A percentile compares a stretch with the other conserved stretches of the same genome.
Evolutionary conservation across 306 rosid species (phyloP).

Genomic region (Cicer arietinum): DNA sequence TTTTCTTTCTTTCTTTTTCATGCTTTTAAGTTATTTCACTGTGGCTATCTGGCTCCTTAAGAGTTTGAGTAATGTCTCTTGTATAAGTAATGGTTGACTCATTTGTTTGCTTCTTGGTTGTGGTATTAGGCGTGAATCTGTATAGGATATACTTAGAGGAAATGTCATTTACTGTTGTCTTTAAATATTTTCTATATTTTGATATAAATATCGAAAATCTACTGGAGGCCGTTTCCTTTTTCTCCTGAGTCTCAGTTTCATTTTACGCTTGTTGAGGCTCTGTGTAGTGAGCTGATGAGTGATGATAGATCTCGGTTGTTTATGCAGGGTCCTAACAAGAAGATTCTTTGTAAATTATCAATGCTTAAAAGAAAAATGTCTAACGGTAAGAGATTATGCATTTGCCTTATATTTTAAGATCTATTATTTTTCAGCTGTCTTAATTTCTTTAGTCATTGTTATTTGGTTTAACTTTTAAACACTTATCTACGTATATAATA

Average conservation of each 20-base stretch:
- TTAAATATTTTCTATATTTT: slow-evolving; percentile 19
- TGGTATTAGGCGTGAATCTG: slow-evolving; percentile 8
- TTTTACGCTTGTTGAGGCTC: slow-evolving; percentile 28
- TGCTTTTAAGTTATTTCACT: slow-evolving; percentile 21
- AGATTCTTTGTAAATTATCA: slow-evolving; percentile 85
- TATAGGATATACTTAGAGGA: slow-evolving; percentile 6
- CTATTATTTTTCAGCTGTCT: slow-evolving; percentile 32
- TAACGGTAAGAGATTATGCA: slow-evolving; percentile 63
- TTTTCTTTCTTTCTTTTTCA: background rate
- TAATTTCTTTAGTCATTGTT: slow-evolving; percentile 28
- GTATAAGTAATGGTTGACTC: slow-evolving; percentile 11
- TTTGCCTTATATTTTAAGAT: slow-evolving; percentile 21
- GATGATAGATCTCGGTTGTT: slow-evolving; percentile 32
- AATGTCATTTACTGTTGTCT: slow-evolving; percentile 1
- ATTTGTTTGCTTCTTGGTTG: slow-evolving; percentile 23
- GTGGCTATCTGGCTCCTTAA: slow-evolving; percentile 28
- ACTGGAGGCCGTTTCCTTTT: slow-evolving; percentile 15
- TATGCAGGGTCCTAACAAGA: slow-evolving; percentile 79
- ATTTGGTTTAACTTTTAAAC: slow-evolving; percentile 25
- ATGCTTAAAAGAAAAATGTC: slow-evolving; percentile 96
- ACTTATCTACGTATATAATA: background rate
- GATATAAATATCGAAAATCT: slow-evolving; percentile 6
- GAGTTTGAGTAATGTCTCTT: slow-evolving; percentile 14
- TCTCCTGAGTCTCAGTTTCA: slow-evolving; percentile 24
- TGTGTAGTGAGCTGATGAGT: slow-evolving; percentile 35